Evolutionary conservation across 2,329 filamentous ascomycete species (phyloP).

Genomic region (Fusarium sp.): DNA sequence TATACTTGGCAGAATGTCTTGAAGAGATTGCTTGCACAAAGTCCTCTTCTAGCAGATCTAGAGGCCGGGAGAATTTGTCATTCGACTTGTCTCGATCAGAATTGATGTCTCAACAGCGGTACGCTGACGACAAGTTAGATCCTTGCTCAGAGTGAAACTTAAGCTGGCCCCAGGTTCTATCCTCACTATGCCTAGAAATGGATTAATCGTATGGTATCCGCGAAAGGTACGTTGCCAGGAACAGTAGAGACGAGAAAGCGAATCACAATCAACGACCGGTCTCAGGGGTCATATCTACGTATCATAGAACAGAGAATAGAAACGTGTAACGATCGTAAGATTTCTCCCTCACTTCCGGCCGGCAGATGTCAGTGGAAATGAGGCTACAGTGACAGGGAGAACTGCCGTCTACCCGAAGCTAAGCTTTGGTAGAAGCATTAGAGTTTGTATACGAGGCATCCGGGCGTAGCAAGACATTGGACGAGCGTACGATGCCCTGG

Average conservation of each 20-base stretch:
- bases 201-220: background rate
- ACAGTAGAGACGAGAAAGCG: background rate
- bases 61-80: background rate
- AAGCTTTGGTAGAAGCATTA: background rate
- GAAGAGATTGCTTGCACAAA: background rate
- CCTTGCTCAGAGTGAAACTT: background rate
- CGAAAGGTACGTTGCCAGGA: background rate
- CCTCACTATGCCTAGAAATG: background rate
- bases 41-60: background rate
- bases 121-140: background rate
- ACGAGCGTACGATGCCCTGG: background rate
- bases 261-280: background rate
- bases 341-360: background rate
- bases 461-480: background rate
- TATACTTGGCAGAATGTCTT: background rate
- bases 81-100: background rate
- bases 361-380: background rate
- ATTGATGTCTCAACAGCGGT: background rate
- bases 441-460: background rate
- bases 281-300: background rate
- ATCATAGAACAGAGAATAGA: background rate
- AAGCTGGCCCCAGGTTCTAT: background rate
- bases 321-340: background rate
- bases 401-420: background rate
- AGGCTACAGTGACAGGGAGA: background rate